Conservation (phyloP, 768 basidiomycete species). For the Fistulinella prunicolor region DNA sequence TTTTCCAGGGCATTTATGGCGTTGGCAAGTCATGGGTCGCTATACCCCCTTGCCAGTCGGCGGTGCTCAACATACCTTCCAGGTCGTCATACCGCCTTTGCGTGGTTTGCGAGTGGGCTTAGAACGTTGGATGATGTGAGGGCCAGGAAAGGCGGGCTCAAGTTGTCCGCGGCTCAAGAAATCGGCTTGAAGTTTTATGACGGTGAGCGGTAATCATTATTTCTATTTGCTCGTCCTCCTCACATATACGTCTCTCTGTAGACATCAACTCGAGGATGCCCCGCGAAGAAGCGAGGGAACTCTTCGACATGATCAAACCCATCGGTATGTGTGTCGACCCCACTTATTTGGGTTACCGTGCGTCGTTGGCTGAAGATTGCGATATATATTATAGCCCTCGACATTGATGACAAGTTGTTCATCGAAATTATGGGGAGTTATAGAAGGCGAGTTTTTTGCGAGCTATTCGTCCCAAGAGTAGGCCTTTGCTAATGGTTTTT, state of each 20-base stretch:
- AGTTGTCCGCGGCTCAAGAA: constrained; percentile 54
- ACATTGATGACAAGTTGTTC: constrained; percentile 66
- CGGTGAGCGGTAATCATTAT: constrained; percentile 38
- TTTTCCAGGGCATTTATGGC: constrained; percentile 83
- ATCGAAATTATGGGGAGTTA: constrained; percentile 93
- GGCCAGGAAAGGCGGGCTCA: constrained; percentile 57
- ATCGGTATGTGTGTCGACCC: constrained; percentile 46
- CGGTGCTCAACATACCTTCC: not conserved
- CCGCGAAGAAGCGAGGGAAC: constrained; percentile 67
- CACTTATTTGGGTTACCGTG: too few species aligned
- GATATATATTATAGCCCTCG: constrained; percentile 68
- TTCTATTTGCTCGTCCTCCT: not conserved
- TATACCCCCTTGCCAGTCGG: not conserved
- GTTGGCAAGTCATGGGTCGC: constrained; percentile 57
- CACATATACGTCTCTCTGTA: constrained; percentile 19
- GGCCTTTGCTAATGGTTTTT: not conserved
- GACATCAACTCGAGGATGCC: constrained; percentile 89
- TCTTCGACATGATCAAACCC: constrained; percentile 70
- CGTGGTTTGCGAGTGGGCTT: constrained; percentile 76
- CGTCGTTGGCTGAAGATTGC: too few species aligned
- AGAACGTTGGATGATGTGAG: constrained; percentile 74
- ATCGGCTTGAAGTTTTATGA: constrained; percentile 71
- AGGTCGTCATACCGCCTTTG: constrained; percentile 65
- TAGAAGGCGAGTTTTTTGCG: constrained; percentile 47
- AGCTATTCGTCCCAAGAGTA: not conserved